Conservation (phyloP, 202 grass and related monocot genomes). For the Hordeum pubiflorum region DNA sequence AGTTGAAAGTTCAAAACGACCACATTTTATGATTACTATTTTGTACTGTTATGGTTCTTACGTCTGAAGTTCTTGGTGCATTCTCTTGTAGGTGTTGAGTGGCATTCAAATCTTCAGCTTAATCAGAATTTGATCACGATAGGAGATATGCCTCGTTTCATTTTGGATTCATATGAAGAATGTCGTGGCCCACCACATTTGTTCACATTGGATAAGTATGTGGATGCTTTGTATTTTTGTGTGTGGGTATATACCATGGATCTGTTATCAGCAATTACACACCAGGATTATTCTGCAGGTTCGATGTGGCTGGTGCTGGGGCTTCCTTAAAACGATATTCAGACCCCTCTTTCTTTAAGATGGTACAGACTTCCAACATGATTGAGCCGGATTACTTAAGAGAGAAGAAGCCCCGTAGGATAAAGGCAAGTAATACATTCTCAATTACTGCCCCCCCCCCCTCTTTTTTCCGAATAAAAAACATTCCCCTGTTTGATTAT, state of each 20-base stretch:
- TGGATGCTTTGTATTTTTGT: constrained; percentile 7
- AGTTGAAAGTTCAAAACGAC: neutral
- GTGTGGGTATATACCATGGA: constrained; percentile 12
- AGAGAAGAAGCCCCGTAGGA: constrained; percentile 73
- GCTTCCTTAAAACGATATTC: constrained; percentile 95
- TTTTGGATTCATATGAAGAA: constrained; percentile 99
- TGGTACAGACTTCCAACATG: constrained; percentile 48
- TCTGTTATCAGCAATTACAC: constrained; percentile 19
- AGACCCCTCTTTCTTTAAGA: constrained; percentile 97
- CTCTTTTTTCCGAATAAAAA: too few relatives aligned
- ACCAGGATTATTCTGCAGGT: constrained; percentile 50
- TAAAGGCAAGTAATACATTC: constrained; percentile 49
- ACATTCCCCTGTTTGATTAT: neutral
- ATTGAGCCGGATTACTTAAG: constrained; percentile 44
- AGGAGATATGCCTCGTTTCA: constrained; percentile 98
- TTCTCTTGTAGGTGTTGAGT: constrained; percentile 52
- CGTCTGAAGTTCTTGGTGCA: neutral
- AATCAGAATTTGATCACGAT: constrained; percentile 81
- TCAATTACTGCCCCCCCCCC: neutral
- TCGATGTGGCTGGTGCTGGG: constrained; percentile 94
- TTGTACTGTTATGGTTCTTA: constrained; percentile 14
- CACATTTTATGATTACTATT: neutral
- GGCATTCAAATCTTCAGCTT: constrained; percentile 72
- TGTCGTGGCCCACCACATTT: constrained; percentile 75
- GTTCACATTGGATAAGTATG: constrained; percentile 94